A percentile compares a stretch with the other conserved stretches of the same genome.
phyloP scores from a whole-genome alignment of 1,284 basidiomycete species.

The Dichomitus squalens region DNA sequence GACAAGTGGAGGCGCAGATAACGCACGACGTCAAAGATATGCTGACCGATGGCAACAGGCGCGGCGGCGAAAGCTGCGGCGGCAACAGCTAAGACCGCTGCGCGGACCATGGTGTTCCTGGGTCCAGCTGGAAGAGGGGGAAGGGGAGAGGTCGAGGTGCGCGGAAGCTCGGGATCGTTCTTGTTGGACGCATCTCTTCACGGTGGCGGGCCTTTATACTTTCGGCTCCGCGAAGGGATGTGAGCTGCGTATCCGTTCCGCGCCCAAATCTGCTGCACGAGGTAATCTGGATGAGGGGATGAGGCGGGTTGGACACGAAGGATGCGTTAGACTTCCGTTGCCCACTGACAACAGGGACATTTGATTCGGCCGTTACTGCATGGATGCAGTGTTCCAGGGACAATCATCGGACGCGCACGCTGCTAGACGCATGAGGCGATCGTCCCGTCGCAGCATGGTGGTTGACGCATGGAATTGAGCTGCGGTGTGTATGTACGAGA shows the following conservation, averaged over 20 bases:
- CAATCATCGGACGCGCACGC: background rate
- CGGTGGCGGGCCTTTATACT: background rate
- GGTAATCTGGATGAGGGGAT: background rate
- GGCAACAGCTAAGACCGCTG: constrained; percentile 4
- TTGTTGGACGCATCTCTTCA: background rate
- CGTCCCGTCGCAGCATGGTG: background rate
- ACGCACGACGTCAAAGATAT: constrained; percentile 41
- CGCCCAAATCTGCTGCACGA: background rate
- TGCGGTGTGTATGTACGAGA: background rate
- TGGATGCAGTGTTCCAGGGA: background rate
- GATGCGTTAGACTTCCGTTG: too few species aligned
- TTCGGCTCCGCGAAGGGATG: background rate
- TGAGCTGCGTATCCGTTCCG: background rate
- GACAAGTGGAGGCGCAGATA: background rate
- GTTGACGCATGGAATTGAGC: background rate
- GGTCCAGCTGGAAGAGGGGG: background rate
- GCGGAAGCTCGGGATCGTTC: background rate
- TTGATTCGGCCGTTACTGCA: background rate
- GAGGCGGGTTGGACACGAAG: background rate
- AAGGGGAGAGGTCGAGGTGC: background rate
- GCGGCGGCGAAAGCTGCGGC: constrained; percentile 3
- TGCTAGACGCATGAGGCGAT: background rate
- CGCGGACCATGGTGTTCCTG: constrained; percentile 15
- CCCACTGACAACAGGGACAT: background rate
- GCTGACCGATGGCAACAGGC: constrained; percentile 27